A percentile compares a stretch with the other conserved stretches of the same genome.
Evolutionary conservation across 768 basidiomycete species (phyloP).

Genomic region (Hortiboletus flavorubellus): DNA sequence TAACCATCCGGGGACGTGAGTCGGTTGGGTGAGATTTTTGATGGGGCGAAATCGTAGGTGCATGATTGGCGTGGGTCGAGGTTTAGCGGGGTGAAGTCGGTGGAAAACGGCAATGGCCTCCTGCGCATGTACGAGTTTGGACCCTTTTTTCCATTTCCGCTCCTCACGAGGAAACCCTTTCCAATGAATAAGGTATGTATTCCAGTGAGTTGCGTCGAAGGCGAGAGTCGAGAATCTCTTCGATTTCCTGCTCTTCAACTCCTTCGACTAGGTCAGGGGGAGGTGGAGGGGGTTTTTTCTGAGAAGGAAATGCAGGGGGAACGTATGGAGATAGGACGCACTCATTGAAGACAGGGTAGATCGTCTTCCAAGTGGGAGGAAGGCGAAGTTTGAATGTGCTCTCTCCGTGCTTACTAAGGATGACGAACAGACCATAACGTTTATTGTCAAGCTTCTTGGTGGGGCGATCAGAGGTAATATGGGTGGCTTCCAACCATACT

Average conservation of each 20-base stretch:
- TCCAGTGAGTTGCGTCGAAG: constrained; percentile 3
- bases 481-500: too few species aligned
- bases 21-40: neutral
- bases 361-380: too few species aligned
- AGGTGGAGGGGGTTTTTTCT: neutral
- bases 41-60: neutral
- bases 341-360: too few species aligned
- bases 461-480: too few species aligned
- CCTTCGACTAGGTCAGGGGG: neutral
- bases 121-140: constrained; percentile 10
- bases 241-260: neutral
- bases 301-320: too few species aligned
- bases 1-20: neutral
- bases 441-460: too few species aligned
- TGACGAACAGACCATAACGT: too few species aligned
- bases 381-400: too few species aligned
- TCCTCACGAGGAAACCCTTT: constrained; percentile 12
- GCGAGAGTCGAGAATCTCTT: constrained; percentile 18
- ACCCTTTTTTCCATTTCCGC: constrained; percentile 11
- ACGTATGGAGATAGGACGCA: too few species aligned
- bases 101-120: constrained; percentile 13
- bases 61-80: neutral
- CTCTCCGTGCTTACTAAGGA: too few species aligned
- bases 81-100: neutral
- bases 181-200: constrained; percentile 31